phyloP scores from a whole-genome alignment of 345 rosid genomes.

The Aquilaria sinensis region DNA sequence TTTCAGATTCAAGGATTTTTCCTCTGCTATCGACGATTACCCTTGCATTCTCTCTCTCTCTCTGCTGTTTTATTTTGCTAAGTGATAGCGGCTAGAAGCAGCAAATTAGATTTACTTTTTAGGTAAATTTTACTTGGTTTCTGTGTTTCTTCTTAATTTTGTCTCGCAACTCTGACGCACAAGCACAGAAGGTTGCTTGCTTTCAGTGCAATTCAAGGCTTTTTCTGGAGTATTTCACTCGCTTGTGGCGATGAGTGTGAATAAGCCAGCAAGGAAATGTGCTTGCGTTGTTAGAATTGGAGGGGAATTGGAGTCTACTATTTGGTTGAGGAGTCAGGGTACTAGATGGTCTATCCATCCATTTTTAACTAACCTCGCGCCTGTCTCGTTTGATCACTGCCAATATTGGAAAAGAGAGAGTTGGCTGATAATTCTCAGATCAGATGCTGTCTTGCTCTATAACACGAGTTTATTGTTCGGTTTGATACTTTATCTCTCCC shows the following conservation, averaged over 20 bases:
- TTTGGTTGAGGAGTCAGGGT: not conserved
- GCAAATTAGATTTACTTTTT: not conserved
- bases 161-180: not conserved
- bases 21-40: constrained; percentile 3
- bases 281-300: constrained; percentile 7
- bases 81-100: no score
- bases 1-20: not conserved
- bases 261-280: not conserved
- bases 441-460: not conserved
- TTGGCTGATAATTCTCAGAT: constrained; percentile 9
- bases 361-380: not conserved
- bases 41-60: not conserved
- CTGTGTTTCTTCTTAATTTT: not conserved
- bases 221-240: not conserved
- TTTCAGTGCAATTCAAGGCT: not conserved
- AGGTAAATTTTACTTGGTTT: constrained; percentile 4
- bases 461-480: not conserved
- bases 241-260: not conserved
- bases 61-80: not conserved
- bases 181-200: not conserved
- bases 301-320: constrained; percentile 7
- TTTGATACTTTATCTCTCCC: not conserved
- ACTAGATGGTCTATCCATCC: constrained; percentile 5
- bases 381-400: not conserved
- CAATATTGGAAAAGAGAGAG: not conserved